phyloP scores from a whole-genome alignment of 345 rosid species.

The Eucalyptus erythrocorys region DNA sequence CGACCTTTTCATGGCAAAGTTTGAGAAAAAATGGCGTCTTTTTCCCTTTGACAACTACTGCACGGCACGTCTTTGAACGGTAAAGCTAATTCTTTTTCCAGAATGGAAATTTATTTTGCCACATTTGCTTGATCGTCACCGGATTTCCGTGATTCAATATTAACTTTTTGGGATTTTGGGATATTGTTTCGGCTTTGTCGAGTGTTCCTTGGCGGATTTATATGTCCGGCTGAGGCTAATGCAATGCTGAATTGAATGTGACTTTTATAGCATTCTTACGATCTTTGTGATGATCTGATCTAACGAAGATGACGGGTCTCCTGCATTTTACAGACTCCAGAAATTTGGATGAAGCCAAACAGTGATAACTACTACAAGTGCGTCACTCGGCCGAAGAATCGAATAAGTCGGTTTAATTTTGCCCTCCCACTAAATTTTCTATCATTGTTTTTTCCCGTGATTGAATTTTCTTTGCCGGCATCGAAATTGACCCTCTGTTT shows the following conservation, averaged over 20 bases:
- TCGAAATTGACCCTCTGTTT: not conserved
- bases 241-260: not conserved
- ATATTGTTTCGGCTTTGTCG: not conserved
- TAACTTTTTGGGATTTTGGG: not conserved
- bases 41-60: not conserved
- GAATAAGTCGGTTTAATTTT: constrained; percentile 25
- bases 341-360: constrained; percentile 89
- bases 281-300: not conserved
- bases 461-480: not conserved
- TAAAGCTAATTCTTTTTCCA: not conserved
- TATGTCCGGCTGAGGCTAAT: not conserved
- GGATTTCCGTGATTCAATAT: not conserved
- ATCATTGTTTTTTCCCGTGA: not conserved
- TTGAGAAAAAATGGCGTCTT: not conserved
- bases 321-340: constrained; percentile 40
- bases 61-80: not conserved
- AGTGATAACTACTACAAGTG: constrained; percentile 51
- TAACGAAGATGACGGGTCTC: not conserved
- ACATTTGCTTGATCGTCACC: not conserved
- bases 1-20: not conserved
- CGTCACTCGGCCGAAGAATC: constrained; percentile 47
- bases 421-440: not conserved
- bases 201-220: not conserved
- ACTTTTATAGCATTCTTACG: not conserved
- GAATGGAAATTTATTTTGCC: not conserved